These are phyloP conservation scores for Neospermospora avenae DNA, from an alignment of 2,329 filamentous ascomycete genomes.

Conservation along the genomic window DNA sequence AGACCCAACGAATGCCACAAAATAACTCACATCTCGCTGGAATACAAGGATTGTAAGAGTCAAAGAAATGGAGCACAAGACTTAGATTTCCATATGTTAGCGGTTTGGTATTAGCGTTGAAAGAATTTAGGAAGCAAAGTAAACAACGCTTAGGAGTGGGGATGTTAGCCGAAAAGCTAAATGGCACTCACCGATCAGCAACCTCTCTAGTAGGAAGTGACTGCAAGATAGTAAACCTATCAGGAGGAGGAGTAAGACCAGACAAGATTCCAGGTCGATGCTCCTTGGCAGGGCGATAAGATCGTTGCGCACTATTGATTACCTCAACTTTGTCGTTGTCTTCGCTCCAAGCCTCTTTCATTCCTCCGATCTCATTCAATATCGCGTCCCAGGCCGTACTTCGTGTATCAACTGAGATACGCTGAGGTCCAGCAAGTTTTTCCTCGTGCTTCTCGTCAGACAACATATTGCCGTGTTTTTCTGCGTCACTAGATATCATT, in stretches of 20 bases:
- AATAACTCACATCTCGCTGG: slow-evolving; percentile 36
- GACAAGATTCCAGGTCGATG: slow-evolving; percentile 29
- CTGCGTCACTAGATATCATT: slow-evolving; percentile 41
- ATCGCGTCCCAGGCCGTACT: slow-evolving; percentile 58
- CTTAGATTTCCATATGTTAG: too few species aligned
- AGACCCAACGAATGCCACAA: not conserved
- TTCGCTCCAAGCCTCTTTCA: slow-evolving; percentile 31
- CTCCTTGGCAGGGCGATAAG: not conserved
- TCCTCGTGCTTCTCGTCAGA: not conserved
- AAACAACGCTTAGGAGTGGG: too few species aligned
- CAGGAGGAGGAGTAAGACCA: slow-evolving; percentile 38
- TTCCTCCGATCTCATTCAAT: slow-evolving; percentile 44
- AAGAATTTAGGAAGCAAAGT: too few species aligned
- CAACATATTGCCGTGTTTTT: not conserved
- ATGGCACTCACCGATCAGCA: slow-evolving; percentile 35
- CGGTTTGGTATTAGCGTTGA: too few species aligned
- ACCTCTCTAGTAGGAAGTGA: slow-evolving; percentile 45
- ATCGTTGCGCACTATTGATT: slow-evolving; percentile 31
- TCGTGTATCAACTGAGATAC: slow-evolving; percentile 30
- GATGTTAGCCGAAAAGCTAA: too few species aligned
- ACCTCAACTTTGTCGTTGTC: slow-evolving; percentile 38
- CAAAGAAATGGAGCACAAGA: slow-evolving; percentile 51
- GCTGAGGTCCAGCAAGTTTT: slow-evolving; percentile 17
- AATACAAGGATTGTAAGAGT: slow-evolving; percentile 49
- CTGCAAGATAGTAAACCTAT: slow-evolving; percentile 43